Base-by-base conservation (phyloP, 2,329 filamentous ascomycete species). In the Trichoderma sp. region DNA sequence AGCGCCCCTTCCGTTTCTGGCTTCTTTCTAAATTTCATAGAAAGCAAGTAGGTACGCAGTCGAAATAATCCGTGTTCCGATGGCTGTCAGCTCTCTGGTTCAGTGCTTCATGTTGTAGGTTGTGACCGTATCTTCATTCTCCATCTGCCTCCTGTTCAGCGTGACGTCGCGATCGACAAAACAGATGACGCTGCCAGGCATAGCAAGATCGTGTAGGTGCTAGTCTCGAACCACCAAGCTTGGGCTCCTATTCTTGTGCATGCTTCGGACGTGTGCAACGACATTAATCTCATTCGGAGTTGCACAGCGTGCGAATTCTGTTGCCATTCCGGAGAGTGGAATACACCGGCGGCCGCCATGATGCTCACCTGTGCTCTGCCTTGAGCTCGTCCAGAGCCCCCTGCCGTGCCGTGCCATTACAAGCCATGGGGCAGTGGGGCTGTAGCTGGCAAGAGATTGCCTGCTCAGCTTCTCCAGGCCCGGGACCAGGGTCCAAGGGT, bases 361-460 rank as follows among this genome's bases (percentile, higher is more conserved):
- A 51, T 51, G 37, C 32, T 59, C 54, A 51, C 54, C 61, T 37
- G 4, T 16, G 54, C 64, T 26, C 58, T 24, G 54, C 64, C 14
- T 66, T 24, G 54, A 59, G 43, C 39, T 28, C 54, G 30, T 66
- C 64, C 39, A 18, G 30, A 66, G 49, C 39, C 64, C 64, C 64
- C 52, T 58, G 54, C 37, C 32, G 34, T 30, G 30, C 52, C n/a
- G 54, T 59, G 52, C 39, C 64, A 66, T 66, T 52, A n/a, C 63
- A 58, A 39, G 52, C 24, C 52, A 59, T 66, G 64, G 64, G 28
- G 21, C 54, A 21, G 65, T 68, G 65, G 65, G 56, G 55, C 55
- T 56, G 55, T 30, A 43, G 56, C 65, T 60, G 65, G 65, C 65
- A 59, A 68, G 56, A 68, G 43, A 68, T 68, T 68, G 65, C 55